These are phyloP conservation scores for Boletellus sp. DNA, from an alignment of 768 basidiomycete species.

Conservation along the genomic window DNA sequence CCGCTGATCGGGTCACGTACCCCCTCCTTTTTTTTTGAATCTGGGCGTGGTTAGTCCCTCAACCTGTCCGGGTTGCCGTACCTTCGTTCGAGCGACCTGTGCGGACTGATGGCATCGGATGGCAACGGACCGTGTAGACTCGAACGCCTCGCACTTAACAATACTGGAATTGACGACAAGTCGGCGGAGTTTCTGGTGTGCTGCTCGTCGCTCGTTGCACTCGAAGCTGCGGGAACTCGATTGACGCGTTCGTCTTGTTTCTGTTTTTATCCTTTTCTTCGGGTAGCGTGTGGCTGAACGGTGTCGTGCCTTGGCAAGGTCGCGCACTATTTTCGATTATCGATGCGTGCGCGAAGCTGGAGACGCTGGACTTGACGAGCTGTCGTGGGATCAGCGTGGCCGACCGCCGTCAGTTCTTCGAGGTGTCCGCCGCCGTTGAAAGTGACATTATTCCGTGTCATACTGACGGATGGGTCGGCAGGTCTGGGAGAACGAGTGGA, in stretches of 20 bases:
- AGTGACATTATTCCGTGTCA: slow-evolving; percentile 8
- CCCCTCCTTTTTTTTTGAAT: neutral
- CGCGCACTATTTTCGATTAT: slow-evolving; percentile 54
- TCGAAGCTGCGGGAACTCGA: slow-evolving; percentile 57
- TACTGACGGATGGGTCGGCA: slow-evolving; percentile 1
- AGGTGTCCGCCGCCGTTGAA: slow-evolving; percentile 31
- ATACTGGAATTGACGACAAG: slow-evolving; percentile 58
- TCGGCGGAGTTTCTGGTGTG: slow-evolving; percentile 49
- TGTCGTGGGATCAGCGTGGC: slow-evolving; percentile 59
- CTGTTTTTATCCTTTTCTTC: no score
- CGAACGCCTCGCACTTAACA: slow-evolving; percentile 51
- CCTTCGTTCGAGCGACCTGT: slow-evolving; percentile 50
- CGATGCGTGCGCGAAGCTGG: slow-evolving; percentile 51
- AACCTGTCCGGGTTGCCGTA: slow-evolving; percentile 54
- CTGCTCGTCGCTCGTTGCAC: slow-evolving; percentile 44
- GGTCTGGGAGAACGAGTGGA: slow-evolving; percentile 27
- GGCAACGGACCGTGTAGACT: slow-evolving; percentile 34
- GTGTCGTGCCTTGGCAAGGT: slow-evolving; percentile 33
- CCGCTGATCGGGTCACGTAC: neutral
- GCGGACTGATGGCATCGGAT: slow-evolving; percentile 36
- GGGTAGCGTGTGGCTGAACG: neutral
- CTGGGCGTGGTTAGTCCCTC: slow-evolving; percentile 47
- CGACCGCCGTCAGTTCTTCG: slow-evolving; percentile 64
- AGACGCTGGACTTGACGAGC: slow-evolving; percentile 60
- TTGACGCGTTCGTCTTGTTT: slow-evolving; percentile 49